phyloP scores from a whole-genome alignment of 2,329 filamentous ascomycete species.

The Incumbomyces lentus region DNA sequence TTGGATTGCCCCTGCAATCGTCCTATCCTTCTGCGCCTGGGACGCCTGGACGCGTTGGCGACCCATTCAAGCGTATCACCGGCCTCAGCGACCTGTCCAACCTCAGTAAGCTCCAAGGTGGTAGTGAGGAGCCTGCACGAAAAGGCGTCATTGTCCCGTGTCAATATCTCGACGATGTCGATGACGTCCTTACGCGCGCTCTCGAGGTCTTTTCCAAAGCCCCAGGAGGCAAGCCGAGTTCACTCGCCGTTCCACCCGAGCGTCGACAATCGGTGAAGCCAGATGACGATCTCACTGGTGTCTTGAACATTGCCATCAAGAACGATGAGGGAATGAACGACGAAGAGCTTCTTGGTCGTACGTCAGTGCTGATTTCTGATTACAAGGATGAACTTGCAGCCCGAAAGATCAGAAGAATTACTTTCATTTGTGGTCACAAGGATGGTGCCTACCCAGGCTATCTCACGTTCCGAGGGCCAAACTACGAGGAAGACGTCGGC shows the following conservation, averaged over 20 bases:
- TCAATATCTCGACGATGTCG: constrained; percentile 85
- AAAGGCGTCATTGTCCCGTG: constrained; percentile 94
- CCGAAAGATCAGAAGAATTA: constrained; percentile 76
- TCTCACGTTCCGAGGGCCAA: constrained; percentile 93
- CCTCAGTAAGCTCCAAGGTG: constrained; percentile 55
- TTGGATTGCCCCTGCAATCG: constrained; percentile 68
- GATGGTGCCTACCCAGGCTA: constrained; percentile 93
- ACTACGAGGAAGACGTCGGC: constrained; percentile 81
- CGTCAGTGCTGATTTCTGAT: constrained; percentile 64
- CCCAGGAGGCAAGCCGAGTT: constrained; percentile 42
- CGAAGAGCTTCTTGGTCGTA: constrained; percentile 64
- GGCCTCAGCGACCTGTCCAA: constrained; percentile 98
- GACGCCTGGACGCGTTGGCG: constrained; percentile 54
- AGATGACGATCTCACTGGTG: constrained; percentile 74
- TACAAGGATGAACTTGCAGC: constrained; percentile 74
- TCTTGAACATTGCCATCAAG: constrained; percentile 83
- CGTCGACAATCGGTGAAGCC: constrained; percentile 49
- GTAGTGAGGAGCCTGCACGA: constrained; percentile 58
- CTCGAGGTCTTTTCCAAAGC: constrained; percentile 67
- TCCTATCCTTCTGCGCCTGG: constrained; percentile 75
- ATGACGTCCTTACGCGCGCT: constrained; percentile 74
- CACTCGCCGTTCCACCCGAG: constrained; percentile 61
- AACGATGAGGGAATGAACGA: constrained; percentile 80
- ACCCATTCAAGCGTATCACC: constrained; percentile 69
- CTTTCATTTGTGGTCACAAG: constrained; percentile 90